Evolutionary conservation across 2,329 filamentous ascomycete species (phyloP).

Genomic region (Mycocentrospora acerina): DNA sequence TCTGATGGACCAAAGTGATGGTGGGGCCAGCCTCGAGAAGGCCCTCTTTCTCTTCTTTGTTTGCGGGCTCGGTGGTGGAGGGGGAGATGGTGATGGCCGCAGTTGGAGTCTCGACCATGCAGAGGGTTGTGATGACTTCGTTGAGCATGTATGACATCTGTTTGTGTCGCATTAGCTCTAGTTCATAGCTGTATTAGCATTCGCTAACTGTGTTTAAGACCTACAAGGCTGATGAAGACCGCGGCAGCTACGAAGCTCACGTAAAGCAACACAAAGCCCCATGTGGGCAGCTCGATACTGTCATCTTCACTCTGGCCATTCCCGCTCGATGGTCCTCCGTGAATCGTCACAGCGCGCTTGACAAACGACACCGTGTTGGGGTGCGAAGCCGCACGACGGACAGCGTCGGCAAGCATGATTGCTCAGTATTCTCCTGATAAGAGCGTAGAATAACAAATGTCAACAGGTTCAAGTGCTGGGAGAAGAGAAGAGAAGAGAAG

Average conservation of each 20-base stretch:
- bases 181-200: too few species aligned
- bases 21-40: conserved; percentile 44
- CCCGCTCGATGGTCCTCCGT: conserved; percentile 1
- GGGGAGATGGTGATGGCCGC: conserved; percentile 53
- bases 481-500: conserved; percentile 7
- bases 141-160: conserved; percentile 59
- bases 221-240: conserved; percentile 45
- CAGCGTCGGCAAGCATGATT: conserved; percentile 31
- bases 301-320: conserved; percentile 9
- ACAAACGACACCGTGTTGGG: conserved; percentile 21
- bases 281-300: conserved; percentile 29
- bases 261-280: conserved; percentile 31
- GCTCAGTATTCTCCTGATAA: conserved; percentile 1
- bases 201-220: conserved; percentile 14
- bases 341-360: conserved; percentile 26
- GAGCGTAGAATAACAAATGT: conserved; percentile 6
- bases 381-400: conserved; percentile 35
- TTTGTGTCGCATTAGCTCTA: conserved; percentile 1
- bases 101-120: conserved; percentile 64
- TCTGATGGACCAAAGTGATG: conserved; percentile 50
- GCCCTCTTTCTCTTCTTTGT: conserved; percentile 45
- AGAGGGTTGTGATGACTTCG: conserved; percentile 61
- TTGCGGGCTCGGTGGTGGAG: conserved; percentile 45
- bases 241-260: conserved; percentile 44
- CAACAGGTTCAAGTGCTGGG: conserved; percentile 5